These are phyloP conservation scores for Paxillus ammoniavirescens DNA, from an alignment of 768 basidiomycete genomes.

Conservation along the genomic window DNA sequence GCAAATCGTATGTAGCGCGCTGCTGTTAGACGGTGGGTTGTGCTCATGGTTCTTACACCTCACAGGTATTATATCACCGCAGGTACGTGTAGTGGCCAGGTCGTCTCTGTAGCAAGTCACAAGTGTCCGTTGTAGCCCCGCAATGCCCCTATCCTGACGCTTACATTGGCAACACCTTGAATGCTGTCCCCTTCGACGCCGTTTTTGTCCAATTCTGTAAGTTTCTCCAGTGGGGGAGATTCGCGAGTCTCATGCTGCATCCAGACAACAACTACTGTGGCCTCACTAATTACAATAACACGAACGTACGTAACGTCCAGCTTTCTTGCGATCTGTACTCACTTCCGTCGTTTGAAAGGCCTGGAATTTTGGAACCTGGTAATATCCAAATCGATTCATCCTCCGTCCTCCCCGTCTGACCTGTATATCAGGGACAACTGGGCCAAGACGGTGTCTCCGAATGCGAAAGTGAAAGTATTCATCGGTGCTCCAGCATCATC, in stretches of 20 bases:
- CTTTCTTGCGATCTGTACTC: not conserved
- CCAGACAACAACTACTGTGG: conserved; percentile 51
- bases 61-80: conserved; percentile 44
- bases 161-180: conserved; percentile 40
- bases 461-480: conserved; percentile 46
- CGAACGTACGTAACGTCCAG: conserved; percentile 29
- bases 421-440: conserved; percentile 42
- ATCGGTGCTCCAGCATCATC: conserved; percentile 48
- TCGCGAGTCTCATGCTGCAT: not conserved
- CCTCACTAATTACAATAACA: conserved; percentile 43
- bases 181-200: conserved; percentile 45
- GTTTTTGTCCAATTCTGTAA: conserved; percentile 51
- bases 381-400: not conserved
- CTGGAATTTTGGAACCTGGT: conserved; percentile 46
- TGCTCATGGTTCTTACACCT: conserved; percentile 3
- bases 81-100: conserved; percentile 15
- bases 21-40: not conserved
- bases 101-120: not conserved
- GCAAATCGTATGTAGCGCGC: conserved; percentile 19
- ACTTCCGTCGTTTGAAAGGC: conserved; percentile 34
- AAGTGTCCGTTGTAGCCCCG: conserved; percentile 20
- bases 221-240: not conserved
- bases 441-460: conserved; percentile 44
- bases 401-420: not conserved
- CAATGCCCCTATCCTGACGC: conserved; percentile 52